These are phyloP conservation scores for Pichia kudriavzevii DNA, from an alignment of 1,139 yeast species.

Conservation along the genomic window DNA sequence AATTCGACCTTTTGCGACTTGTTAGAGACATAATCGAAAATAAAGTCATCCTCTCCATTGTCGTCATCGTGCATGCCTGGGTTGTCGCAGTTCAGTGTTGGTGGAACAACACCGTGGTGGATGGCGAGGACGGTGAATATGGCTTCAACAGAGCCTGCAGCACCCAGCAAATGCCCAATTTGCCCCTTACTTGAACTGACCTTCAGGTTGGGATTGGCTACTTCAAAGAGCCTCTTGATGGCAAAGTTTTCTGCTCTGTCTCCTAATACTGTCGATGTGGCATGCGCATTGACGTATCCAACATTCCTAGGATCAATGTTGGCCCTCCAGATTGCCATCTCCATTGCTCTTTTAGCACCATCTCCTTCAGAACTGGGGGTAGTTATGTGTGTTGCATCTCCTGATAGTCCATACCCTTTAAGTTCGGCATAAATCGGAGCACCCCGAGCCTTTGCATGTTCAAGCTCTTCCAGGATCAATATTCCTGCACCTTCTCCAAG, in stretches of 20 bases:
- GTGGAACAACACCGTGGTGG: conserved; percentile 55
- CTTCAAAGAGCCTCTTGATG: conserved; percentile 44
- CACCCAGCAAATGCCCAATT: conserved; percentile 90
- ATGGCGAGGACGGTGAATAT: conserved; percentile 70
- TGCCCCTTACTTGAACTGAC: conserved; percentile 81
- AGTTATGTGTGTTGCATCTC: conserved; percentile 90
- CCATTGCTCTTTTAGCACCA: conserved; percentile 84
- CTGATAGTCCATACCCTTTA: conserved; percentile 81
- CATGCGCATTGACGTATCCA: conserved; percentile 90
- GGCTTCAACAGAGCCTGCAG: conserved; percentile 93
- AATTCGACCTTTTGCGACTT: conserved; percentile 29
- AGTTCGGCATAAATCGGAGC: conserved; percentile 71
- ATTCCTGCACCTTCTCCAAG: conserved; percentile 91
- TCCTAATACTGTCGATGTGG: conserved; percentile 87
- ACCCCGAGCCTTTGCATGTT: conserved; percentile 65
- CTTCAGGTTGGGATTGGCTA: conserved; percentile 32
- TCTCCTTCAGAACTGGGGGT: conserved; percentile 79
- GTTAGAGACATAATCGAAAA: conserved; percentile 56
- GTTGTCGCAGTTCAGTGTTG: conserved; percentile 62
- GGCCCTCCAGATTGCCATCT: conserved; percentile 56
- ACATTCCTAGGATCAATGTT: conserved; percentile 38
- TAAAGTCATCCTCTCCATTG: conserved; percentile 33
- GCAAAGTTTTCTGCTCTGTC: conserved; percentile 85
- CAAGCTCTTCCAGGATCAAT: conserved; percentile 64
- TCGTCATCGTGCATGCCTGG: conserved; percentile 43